A percentile compares a stretch with the other conserved stretches of the same genome.
Conservation (phyloP, 2,329 filamentous ascomycete genomes). For the Phoma herbarum region DNA sequence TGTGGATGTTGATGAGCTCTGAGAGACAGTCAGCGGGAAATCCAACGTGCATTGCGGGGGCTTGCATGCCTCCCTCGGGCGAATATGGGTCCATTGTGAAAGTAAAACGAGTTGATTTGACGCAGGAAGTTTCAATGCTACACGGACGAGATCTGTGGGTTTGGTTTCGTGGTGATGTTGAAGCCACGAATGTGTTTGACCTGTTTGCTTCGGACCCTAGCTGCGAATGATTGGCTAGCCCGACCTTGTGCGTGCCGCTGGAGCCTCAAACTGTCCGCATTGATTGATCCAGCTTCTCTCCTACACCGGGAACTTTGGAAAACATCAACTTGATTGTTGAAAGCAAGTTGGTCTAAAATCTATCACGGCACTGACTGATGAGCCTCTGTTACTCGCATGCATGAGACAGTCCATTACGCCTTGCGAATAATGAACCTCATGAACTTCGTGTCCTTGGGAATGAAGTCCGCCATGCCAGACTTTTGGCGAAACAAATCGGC, state of each 20-base stretch:
- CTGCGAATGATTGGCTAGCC: slow-evolving; percentile 32
- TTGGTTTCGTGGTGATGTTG: slow-evolving; percentile 30
- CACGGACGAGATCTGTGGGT: slow-evolving; percentile 2
- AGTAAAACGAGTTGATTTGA: neutral
- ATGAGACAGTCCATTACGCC: neutral
- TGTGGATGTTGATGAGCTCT: slow-evolving; percentile 74
- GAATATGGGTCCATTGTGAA: slow-evolving; percentile 66
- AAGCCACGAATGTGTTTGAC: slow-evolving; percentile 48
- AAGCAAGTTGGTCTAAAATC: neutral
- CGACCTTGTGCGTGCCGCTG: neutral
- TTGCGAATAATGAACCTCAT: slow-evolving; percentile 39
- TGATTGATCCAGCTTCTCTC: too few species aligned
- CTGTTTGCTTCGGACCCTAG: slow-evolving; percentile 38
- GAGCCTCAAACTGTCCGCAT: neutral
- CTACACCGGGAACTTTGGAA: too few species aligned
- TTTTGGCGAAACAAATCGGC: slow-evolving; percentile 32
- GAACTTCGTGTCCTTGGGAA: slow-evolving; percentile 37
- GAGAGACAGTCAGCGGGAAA: slow-evolving; percentile 29
- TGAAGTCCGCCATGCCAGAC: slow-evolving; percentile 25
- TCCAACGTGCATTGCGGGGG: slow-evolving; percentile 1
- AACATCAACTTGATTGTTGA: neutral
- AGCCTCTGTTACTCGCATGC: too few species aligned
- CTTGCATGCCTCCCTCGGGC: slow-evolving; percentile 65
- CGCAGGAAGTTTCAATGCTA: slow-evolving; percentile 10
- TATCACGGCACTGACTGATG: neutral